Evolutionary conservation across 164 flowering plant species (phyloP), one percentile per base, ranked within the genome.

Genomic region (Aristolochia californica): DNA sequence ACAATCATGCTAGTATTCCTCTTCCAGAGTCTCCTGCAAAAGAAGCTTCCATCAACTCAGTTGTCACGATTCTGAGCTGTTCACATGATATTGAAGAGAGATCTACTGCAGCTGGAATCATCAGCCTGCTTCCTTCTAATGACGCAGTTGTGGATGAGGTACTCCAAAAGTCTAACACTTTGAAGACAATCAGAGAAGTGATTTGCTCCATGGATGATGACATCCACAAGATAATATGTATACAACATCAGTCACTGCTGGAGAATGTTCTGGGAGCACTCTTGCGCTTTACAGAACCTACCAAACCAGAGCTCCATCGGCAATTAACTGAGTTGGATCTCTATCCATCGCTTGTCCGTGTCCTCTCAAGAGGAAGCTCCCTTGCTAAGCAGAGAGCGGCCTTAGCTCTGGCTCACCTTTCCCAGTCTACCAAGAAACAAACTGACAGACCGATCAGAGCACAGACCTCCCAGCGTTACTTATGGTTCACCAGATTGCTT

Each of bases 181-280:
- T 70, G 48, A 70, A 66, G 59, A 59, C 70, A 48, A 70, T 70
- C 50, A 60, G 55, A 9, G 70, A 66, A 26, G 55, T 70, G 21
- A 55, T 66, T 43, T 50, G 64, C 48, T 34, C 61, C 44, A 25
- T n/a, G 38, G 60, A 54, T 16, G 51, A 69, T 43, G 56, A 30
- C 2, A 26, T 47, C 43, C 61, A 38, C 24, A 55, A 15, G 14
- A 17, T 55, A 40, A 43, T 38, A 13, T 20, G 27, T 28, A 28
- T 27, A 17, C 45, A 25, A 18, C 5, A 30, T 5, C 57, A 55
- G 49, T 61, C 66, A 45, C 49, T 70, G 4, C 45, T 70, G 27
- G 73, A 70, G 55, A 66, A 70, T 49, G 59, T 66, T 44, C 55
- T 70, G 23, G 73, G 66, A 16, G 66, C 63, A 44, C 63, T 70